These are phyloP conservation scores for Pichia sp. DNA, from an alignment of 1,139 yeast genomes.

Conservation along the genomic window DNA sequence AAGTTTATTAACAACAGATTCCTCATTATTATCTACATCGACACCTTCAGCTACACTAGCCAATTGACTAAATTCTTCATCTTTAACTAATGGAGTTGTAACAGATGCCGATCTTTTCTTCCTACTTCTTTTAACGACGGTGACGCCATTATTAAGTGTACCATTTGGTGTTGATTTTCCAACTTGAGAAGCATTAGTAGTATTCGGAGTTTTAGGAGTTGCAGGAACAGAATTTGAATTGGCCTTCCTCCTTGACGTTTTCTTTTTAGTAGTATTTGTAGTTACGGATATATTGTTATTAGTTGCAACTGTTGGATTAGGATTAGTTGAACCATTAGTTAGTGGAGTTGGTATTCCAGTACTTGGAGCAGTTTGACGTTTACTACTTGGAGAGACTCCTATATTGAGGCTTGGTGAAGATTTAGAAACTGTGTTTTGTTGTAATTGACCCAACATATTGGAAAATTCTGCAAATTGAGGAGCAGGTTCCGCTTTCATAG, in stretches of 20 bases:
- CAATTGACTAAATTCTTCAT: slow-evolving; percentile 20
- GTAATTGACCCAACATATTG: slow-evolving; percentile 18
- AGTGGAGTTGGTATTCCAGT: slow-evolving; percentile 18
- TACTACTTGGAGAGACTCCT: slow-evolving; percentile 10
- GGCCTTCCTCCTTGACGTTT: slow-evolving; percentile 23
- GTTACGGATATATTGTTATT: too few relatives aligned
- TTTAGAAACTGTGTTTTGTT: slow-evolving; percentile 6
- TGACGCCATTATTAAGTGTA: neutral
- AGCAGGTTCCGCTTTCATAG: slow-evolving; percentile 5
- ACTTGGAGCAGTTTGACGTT: slow-evolving; percentile 13
- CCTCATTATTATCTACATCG: neutral
- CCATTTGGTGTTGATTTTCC: slow-evolving; percentile 12
- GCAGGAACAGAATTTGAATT: slow-evolving; percentile 28
- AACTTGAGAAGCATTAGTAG: slow-evolving; percentile 25
- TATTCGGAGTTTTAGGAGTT: slow-evolving; percentile 27
- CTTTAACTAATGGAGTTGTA: slow-evolving; percentile 23
- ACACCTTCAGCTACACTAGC: slow-evolving; percentile 10
- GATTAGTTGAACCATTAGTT: slow-evolving; percentile 14
- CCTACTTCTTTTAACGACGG: slow-evolving; percentile 19
- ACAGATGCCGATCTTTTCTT: slow-evolving; percentile 18
- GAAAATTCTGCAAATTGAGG: slow-evolving; percentile 25
- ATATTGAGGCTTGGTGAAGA: slow-evolving; percentile 3
- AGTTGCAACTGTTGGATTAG: neutral
- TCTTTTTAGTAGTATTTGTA: slow-evolving; percentile 14
- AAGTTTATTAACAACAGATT: too few relatives aligned